These are phyloP conservation scores for Suhomyces bribrorum DNA, from an alignment of 1,139 yeast species.

Conservation along the genomic window DNA sequence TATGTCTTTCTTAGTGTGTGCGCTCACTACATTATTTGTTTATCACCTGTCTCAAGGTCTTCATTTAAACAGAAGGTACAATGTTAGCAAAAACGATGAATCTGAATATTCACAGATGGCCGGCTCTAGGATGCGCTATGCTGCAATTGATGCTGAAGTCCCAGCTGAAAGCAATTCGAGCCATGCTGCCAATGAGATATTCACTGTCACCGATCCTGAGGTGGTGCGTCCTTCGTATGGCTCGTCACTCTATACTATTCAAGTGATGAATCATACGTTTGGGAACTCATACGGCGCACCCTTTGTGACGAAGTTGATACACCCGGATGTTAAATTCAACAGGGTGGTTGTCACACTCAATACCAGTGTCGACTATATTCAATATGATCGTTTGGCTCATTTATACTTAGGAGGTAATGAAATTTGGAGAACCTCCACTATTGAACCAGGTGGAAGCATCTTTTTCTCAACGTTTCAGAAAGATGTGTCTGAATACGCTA, in stretches of 20 bases:
- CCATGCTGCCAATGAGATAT: conserved; percentile 22
- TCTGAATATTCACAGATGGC: neutral
- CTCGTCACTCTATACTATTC: conserved; percentile 41
- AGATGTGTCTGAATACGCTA: conserved; percentile 62
- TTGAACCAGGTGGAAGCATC: conserved; percentile 62
- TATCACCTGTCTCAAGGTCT: neutral
- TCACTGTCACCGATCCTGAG: conserved; percentile 31
- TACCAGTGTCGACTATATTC: conserved; percentile 64
- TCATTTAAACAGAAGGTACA: neutral
- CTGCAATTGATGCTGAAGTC: neutral
- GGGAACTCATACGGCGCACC: conserved; percentile 64
- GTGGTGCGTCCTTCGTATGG: conserved; percentile 37
- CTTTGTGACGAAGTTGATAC: conserved; percentile 37
- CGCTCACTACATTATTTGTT: neutral
- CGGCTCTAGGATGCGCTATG: neutral
- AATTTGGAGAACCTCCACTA: conserved; percentile 83
- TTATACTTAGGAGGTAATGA: conserved; percentile 65
- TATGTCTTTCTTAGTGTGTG: neutral
- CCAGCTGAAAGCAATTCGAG: conserved; percentile 13
- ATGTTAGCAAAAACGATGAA: too few relatives aligned
- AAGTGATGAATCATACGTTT: conserved; percentile 48
- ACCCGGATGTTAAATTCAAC: conserved; percentile 50
- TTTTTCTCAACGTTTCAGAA: conserved; percentile 50
- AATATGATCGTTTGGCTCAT: conserved; percentile 77
- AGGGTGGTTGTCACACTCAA: conserved; percentile 61